Evolutionary conservation across 2,329 filamentous ascomycete genomes (phyloP), one percentile per base, ranked within the genome.

Genomic region (Fusarium sp.): DNA sequence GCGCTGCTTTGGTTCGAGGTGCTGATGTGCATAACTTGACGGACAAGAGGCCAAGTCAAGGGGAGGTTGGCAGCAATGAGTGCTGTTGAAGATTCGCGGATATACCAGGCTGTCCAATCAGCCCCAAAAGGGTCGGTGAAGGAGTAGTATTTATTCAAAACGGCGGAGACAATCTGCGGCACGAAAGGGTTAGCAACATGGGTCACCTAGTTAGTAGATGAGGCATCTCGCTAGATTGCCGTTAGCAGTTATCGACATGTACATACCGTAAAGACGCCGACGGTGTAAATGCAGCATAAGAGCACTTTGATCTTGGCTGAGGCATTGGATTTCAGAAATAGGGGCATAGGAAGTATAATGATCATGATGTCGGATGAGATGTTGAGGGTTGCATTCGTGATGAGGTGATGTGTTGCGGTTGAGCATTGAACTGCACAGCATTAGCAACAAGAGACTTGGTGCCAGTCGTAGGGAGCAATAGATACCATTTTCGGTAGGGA

Each of bases 51-150:
- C 62, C 62, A 64, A 13, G 35, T 64, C 18, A 43, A 45, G 9
- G 62, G 62, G 6, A 64, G 62, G 11, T 64, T 64, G 34, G 62
- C 62, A n/a, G 32, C 48, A 30, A 64, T 64, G n/a, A 64, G 34
- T 14, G 62, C 48, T 7, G 62, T 64, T 20, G 62, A 64, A 16
- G 50, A 57, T 30, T 64, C 62, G 14, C 62, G 62, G 1, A 64
- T 43, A 27, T 64, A 64, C 62, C 62, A 64, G 14, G 11, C 34
- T 14, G 50, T 64, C 62, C 62, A 64, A n/a, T 64, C 14, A 57
- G 62, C 27, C 14, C 62, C 62, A 18, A 57, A 57, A 3, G 50
- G 62, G 7, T 57, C 50, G 16, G 34, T 57, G 18, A 64, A 64
- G 50, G 34, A 41, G 9, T 64, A 64, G 35, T 23, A 64, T 57